Percentiles rank a stretch among this genome's conserved stretches.
Conservation (phyloP, 345 rosid genomes). For the Euclidium syriacum region DNA sequence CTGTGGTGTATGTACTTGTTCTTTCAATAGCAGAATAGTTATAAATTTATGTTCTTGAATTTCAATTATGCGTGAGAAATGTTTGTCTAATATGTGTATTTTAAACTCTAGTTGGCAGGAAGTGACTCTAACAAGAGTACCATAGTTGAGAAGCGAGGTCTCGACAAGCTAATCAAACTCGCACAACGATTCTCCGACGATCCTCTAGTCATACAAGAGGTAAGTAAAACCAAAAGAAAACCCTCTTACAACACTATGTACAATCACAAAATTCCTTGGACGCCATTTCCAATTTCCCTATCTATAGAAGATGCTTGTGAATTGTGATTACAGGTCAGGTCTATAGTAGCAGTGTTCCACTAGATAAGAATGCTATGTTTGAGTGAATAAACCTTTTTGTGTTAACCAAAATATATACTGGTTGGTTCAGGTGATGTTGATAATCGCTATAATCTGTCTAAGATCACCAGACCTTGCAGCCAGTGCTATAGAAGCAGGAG, state of each 20-base stretch:
- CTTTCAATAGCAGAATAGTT: background rate
- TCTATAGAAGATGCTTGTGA: background rate
- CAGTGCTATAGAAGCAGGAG: conserved; percentile 86
- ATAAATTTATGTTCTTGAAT: background rate
- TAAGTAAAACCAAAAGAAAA: conserved; percentile 22
- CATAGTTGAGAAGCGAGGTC: conserved; percentile 72
- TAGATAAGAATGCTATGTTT: background rate
- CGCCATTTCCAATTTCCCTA: background rate
- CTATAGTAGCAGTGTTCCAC: background rate
- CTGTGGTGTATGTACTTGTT: background rate
- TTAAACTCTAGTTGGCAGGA: conserved; percentile 73
- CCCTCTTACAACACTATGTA: background rate
- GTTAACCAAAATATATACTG: conserved; percentile 1
- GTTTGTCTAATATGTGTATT: conserved; percentile 17
- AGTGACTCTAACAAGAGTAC: conserved; percentile 80
- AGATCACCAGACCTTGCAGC: conserved; percentile 86
- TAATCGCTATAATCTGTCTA: conserved; percentile 69
- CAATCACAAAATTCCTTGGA: background rate
- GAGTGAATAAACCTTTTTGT: background rate
- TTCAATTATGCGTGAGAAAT: background rate
- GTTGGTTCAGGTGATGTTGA: conserved; percentile 60
- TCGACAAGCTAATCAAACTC: conserved; percentile 60
- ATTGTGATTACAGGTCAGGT: background rate
- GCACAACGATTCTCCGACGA: conserved; percentile 73
- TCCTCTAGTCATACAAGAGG: conserved; percentile 85